Percentiles rank a stretch among this genome's conserved stretches.
Evolutionary conservation across 352 stramenopile species (phyloP).

Genomic region (Plasmopara halstedii): DNA sequence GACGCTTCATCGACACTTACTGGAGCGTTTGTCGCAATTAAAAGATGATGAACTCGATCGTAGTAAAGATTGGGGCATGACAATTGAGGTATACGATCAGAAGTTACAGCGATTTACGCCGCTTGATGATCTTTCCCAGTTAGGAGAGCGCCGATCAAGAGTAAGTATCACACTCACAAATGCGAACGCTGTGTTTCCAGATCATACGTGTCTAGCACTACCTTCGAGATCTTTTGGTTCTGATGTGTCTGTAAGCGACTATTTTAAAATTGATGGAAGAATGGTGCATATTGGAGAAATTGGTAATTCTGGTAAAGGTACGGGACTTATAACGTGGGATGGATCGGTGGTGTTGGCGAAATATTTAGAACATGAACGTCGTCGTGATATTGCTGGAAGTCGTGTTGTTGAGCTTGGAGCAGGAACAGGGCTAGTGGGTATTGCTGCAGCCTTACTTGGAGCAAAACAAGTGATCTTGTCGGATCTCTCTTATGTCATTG

Average conservation of each 20-base stretch:
- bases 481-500: slow-evolving; percentile 83
- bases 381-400: slow-evolving; percentile 20
- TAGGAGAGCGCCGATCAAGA: slow-evolving; percentile 20
- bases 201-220: slow-evolving; percentile 30
- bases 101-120: slow-evolving; percentile 25
- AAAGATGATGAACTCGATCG: neutral
- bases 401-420: slow-evolving; percentile 77
- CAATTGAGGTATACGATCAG: slow-evolving; percentile 35
- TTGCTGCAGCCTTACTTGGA: slow-evolving; percentile 73
- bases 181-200: slow-evolving; percentile 12
- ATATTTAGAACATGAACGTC: slow-evolving; percentile 69
- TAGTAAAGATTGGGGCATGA: slow-evolving; percentile 5
- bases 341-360: slow-evolving; percentile 88
- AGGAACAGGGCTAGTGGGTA: slow-evolving; percentile 80
- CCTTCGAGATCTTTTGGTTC: slow-evolving; percentile 52
- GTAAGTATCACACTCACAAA: slow-evolving; percentile 33
- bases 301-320: slow-evolving; percentile 78
- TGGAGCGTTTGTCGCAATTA: slow-evolving; percentile 4
- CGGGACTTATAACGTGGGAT: slow-evolving; percentile 87
- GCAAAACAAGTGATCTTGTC: slow-evolving; percentile 72
- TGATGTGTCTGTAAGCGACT: slow-evolving; percentile 22
- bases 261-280: slow-evolving; percentile 48
- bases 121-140: slow-evolving; percentile 22
- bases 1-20: slow-evolving; percentile 17
- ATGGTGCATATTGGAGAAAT: slow-evolving; percentile 51